Evolutionary conservation across 129 eudicot genomes (phyloP), one percentile per base, ranked within the genome.

Genomic region (Oenanthe sinensis): DNA sequence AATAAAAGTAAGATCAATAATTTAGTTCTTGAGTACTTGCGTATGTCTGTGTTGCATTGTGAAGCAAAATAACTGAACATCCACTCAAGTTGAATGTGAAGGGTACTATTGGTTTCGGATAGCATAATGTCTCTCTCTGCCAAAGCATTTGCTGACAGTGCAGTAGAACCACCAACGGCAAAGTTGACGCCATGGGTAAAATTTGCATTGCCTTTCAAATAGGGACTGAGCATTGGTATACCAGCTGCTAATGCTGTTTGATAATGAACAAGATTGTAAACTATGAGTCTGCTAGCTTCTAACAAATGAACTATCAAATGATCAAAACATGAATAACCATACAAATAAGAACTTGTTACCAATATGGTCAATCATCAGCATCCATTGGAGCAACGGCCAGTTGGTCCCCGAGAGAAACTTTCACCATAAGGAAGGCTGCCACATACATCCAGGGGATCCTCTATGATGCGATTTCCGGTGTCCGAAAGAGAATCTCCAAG

Each of bases 341-440:
- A 5, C 42, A 39, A 39, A 39, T 5, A 39, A 37, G 42, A 39
- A 52, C 22, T 14, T 52, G 12, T 28, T 68, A 68, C 73, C 73
- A 3, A 36, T 33, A 43, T 68, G 8, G 4, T 68, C 73, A 17
- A 80, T 70, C 50, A 84, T 80, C 0, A 84, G 78, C 15, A 80
- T 47, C 87, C 87, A 45, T 84, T 43, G 1, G 84, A 80, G 46
- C 81, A 69, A 10, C 87, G 83, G 17, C 87, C 87, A 3, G 87
- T 80, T 8, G 87, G 75, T 15, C 60, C 79, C 55, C 11, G 16
- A 54, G 55, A 58, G 24, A 80, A 67, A 37, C 63, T 37, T 12
- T 75, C 37, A 12, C 87, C 87, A 36, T 84, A 84, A 8, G 87
- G 87, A 68, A 80, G 78, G 33, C 75, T 36, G 12, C 78, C 50